Evolutionary conservation across 495 filamentous ascomycete genomes (phyloP).

Genomic region (Cercophora sp.): DNA sequence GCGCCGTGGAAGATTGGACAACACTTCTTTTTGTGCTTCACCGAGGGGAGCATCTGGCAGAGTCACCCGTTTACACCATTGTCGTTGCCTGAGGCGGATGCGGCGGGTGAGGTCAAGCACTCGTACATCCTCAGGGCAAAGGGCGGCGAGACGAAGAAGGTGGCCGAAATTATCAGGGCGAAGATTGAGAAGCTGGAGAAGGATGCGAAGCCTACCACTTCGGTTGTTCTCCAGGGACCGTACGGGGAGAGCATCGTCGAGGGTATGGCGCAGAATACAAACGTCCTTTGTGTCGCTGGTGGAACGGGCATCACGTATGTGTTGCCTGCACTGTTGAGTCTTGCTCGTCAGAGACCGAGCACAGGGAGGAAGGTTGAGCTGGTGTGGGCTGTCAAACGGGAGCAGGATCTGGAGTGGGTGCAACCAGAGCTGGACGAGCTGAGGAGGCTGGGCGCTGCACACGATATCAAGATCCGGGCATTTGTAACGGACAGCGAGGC

Average conservation of each 20-base stretch:
- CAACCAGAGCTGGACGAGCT: constrained; percentile 49
- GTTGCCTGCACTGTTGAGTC: constrained; percentile 49
- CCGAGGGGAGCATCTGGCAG: constrained; percentile 58
- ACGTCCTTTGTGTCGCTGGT: constrained; percentile 59
- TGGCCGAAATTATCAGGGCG: constrained; percentile 41
- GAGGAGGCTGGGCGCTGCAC: constrained; percentile 30
- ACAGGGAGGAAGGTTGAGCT: constrained; percentile 47
- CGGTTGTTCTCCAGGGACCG: constrained; percentile 54
- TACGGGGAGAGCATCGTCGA: constrained; percentile 53
- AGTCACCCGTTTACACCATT: constrained; percentile 64
- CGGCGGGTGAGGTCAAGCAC: constrained; percentile 39
- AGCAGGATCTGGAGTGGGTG: constrained; percentile 55
- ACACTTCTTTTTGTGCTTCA: constrained; percentile 64
- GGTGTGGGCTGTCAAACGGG: constrained; percentile 57
- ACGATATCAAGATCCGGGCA: constrained; percentile 47
- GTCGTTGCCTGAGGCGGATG: constrained; percentile 39
- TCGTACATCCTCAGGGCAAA: constrained; percentile 60
- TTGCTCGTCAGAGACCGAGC: constrained; percentile 31
- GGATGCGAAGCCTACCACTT: constrained; percentile 26
- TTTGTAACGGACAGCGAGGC: constrained; percentile 52
- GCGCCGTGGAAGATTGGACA: constrained; percentile 57
- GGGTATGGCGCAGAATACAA: constrained; percentile 38
- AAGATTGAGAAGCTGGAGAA: constrained; percentile 17
- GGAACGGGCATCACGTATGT: constrained; percentile 64
- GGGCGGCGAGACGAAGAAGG: constrained; percentile 55